Conservation (phyloP, 2,329 filamentous ascomycete genomes). For the Balansia obtecta region DNA sequence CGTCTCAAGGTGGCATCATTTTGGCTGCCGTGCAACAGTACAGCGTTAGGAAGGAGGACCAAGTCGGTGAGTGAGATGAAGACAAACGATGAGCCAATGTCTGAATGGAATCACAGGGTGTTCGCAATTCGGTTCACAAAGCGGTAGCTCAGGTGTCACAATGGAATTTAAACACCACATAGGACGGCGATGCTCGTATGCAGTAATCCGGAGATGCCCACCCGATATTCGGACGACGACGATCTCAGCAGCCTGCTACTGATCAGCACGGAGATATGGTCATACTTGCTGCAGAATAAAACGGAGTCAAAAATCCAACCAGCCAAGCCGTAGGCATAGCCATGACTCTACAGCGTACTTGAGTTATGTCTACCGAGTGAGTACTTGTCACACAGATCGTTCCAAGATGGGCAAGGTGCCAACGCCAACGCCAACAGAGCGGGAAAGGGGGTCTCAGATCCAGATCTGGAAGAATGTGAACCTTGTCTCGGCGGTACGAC, state of each 20-base stretch:
- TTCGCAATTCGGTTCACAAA: not conserved
- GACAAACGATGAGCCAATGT: not conserved
- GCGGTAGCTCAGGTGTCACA: not conserved
- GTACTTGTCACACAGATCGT: slow-evolving; percentile 1
- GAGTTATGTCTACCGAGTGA: not conserved
- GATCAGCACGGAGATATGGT: not conserved
- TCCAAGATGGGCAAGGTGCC: not conserved
- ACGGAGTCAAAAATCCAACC: not conserved
- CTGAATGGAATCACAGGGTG: not conserved
- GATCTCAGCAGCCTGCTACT: not conserved
- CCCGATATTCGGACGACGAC: not conserved
- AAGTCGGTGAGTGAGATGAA: not conserved
- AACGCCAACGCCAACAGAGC: not conserved
- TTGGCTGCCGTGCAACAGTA: not conserved
- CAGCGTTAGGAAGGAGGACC: not conserved
- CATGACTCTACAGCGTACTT: no score
- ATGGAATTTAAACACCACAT: not conserved
- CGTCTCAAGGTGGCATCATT: not conserved
- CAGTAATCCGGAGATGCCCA: not conserved
- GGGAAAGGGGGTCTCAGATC: slow-evolving; percentile 1
- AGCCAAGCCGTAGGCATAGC: not conserved
- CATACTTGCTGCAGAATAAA: not conserved
- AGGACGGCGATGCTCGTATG: slow-evolving; percentile 1
- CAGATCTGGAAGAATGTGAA: not conserved
- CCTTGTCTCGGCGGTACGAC: not conserved